Base-by-base conservation (phyloP, 208 protist species). In the Entamoeba invadens region DNA sequence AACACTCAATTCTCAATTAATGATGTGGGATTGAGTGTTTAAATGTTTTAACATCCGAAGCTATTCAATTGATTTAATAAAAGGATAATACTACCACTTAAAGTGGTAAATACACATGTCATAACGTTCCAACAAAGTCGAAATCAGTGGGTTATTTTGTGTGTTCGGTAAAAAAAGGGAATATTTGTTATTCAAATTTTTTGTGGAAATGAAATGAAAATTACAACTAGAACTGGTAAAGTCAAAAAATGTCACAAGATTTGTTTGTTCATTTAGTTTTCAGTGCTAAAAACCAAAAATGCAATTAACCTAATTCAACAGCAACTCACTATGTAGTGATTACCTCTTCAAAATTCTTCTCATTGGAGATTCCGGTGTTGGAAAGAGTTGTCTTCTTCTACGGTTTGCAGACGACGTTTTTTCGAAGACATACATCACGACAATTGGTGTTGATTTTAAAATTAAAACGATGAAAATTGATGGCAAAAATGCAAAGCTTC, bases 391-490 rank as follows among this genome's bases (percentile, higher is more conserved):
- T 77, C 35, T 77, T 38, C 16, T 77, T 14, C 18, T 77, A 21
- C 21, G 57, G 35, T 77, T 77, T 77, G 21, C 57, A 3, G 57
- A 77, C 35, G 57, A 77, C 16, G 57, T 77, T 31, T 91, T 91
- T 91, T 45, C 72, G 2, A 42, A 42, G 4, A 42, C 25, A 8
- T 45, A 91, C 45, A 45, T 91, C 45, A 42, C 72, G 10, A 91
- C 72, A 38, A 45, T 91, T 91, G 72, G 72, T 91, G 72, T 91
- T 91, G 72, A 91, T 91, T 91, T 91, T 44, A 91, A 91, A 91
- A 45, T 45, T 44, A 42, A 91, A 8, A 45, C 25, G 21, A 45
- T 91, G 21, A 91, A 91, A 45, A 45, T 91, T 3, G n/a, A 91
- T 91, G 72, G 72, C 38, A 42, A 16, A 91, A 42, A 91, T 44